Base-by-base conservation (phyloP, 1,139 yeast genomes). In the Blastobotrys illinoisensis region DNA sequence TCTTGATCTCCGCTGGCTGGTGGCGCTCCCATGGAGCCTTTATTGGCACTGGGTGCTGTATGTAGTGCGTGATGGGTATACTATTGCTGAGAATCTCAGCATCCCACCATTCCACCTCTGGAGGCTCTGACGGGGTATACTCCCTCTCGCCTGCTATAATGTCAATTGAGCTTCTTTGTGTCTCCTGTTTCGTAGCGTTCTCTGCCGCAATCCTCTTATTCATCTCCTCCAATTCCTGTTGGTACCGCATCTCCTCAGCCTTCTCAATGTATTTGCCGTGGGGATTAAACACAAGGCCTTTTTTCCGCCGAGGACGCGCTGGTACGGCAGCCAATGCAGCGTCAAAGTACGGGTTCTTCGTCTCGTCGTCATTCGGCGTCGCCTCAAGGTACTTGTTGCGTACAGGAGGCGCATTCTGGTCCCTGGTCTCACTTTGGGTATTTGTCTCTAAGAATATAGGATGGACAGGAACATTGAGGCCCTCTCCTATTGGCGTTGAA, bases 41-140 rank as follows among this genome's bases (percentile, higher is more conserved):
- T 0, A 85, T 70, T 0, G 89, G 85, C 2, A 83, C 82, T 0
- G 97, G 97, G 68, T 90, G 97, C 61, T 88, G 95, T 3, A 91
- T 76, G 64, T 85, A 88, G 21, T 72, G 66, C 0, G 89, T 77
- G 0, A 83, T 81, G 23, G 80, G 76, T 2, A 72, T 74, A 19
- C 78, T 79, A 53, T 68, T 73, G 51, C 64, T 56, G 20, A 68
- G 48, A 2, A 74, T 77, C 9, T 80, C 81, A 55, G 73, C 69
- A 68, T 88, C 96, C 96, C 96, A 88, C 96, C 96, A 88, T 67
- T 88, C 96, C 2, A 82, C 71, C 11, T 58, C 60, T 0, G 93
- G 93, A 0, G 90, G 90, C 20, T 55, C 64, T 1, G 64, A 69
- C 0, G 74, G 73, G 54, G 71, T 69, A 64, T 77, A 86, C 9